These are phyloP conservation scores for Acanthochlamys bracteata DNA, from an alignment of 106 monocot genomes.

Conservation along the genomic window DNA sequence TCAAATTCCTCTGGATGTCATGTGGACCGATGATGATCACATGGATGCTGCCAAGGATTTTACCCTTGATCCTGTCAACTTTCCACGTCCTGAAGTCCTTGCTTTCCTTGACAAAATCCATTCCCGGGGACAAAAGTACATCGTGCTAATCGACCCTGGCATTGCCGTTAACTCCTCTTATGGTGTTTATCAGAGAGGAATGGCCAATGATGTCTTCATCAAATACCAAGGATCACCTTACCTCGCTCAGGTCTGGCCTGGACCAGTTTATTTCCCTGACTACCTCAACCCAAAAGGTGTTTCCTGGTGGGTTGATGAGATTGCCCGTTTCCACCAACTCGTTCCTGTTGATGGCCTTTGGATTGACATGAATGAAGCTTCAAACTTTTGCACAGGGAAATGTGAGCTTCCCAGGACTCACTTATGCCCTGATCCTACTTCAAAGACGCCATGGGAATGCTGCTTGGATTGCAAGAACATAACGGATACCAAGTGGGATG, in stretches of 20 bases:
- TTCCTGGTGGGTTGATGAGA: conserved; percentile 85
- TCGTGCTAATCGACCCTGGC: conserved; percentile 90
- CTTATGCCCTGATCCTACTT: conserved; percentile 38
- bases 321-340: conserved; percentile 59
- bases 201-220: conserved; percentile 75
- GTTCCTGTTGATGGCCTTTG: conserved; percentile 92
- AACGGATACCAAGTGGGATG: conserved; percentile 76
- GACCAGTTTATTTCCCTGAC: conserved; percentile 93
- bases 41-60: conserved; percentile 96
- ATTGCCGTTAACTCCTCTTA: conserved; percentile 77
- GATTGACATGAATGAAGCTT: conserved; percentile 98
- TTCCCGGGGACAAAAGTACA: conserved; percentile 68
- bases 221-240: conserved; percentile 76
- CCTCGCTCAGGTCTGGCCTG: conserved; percentile 94
- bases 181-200: conserved; percentile 57
- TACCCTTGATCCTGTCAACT: conserved; percentile 80
- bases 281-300: conserved; percentile 66
- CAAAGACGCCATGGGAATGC: conserved; percentile 57
- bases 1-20: conserved; percentile 80
- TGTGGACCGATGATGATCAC: conserved; percentile 98
- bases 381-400: conserved; percentile 90
- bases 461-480: conserved; percentile 94
- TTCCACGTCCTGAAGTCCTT: conserved; percentile 59
- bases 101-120: conserved; percentile 77
- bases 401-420: conserved; percentile 58